These are phyloP conservation scores for Leavenworthia alabamica DNA, from an alignment of 345 rosid species.

Conservation along the genomic window DNA sequence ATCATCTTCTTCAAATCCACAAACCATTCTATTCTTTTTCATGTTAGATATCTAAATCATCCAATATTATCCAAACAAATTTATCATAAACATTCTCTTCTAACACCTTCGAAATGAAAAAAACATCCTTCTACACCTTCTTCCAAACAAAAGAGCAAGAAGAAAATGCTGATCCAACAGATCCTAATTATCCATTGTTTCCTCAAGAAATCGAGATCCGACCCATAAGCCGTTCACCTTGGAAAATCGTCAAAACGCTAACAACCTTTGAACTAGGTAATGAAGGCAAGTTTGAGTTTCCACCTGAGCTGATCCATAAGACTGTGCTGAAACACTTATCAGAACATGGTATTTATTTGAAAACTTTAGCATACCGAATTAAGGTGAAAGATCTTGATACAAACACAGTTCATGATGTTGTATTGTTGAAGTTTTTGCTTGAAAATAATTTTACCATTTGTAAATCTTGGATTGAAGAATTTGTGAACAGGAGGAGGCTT, in stretches of 20 bases:
- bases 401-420: neutral
- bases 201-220: conserved; percentile 18
- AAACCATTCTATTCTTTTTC: too few species aligned
- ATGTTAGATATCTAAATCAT: too few species aligned
- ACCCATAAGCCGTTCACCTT: neutral
- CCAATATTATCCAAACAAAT: too few species aligned
- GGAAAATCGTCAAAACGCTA: conserved; percentile 6
- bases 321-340: neutral
- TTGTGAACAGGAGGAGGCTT: conserved; percentile 16
- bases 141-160: conserved; percentile 16
- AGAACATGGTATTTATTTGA: neutral
- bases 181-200: neutral
- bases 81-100: neutral
- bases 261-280: neutral
- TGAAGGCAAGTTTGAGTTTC: neutral
- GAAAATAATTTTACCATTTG: neutral
- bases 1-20: too few species aligned
- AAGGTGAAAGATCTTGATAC: conserved; percentile 11
- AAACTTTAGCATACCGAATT: neutral
- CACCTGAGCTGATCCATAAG: neutral
- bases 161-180: neutral
- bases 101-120: neutral
- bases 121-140: neutral
- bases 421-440: neutral
- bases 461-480: conserved; percentile 18